Conservation (phyloP, 176 grass and related monocot genomes). For the Avena eriantha region DNA sequence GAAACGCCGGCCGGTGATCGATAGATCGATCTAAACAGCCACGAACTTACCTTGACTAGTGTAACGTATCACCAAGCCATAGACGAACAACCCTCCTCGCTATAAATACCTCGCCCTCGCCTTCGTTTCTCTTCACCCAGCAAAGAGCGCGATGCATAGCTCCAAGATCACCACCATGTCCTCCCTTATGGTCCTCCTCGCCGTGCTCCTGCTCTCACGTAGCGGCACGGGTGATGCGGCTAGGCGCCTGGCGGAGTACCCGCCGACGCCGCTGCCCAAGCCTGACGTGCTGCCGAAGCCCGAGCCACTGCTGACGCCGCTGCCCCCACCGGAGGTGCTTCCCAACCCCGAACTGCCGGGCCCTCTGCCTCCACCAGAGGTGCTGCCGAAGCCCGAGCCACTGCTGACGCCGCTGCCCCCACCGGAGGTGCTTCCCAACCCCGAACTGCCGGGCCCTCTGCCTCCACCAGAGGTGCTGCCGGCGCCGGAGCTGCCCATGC, state of each 20-base stretch:
- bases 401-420: neutral
- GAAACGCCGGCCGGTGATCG: conserved; percentile 9
- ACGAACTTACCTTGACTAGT: neutral
- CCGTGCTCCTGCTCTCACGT: conserved; percentile 30
- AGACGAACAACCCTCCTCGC: neutral
- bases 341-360: neutral
- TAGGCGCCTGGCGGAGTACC: conserved; percentile 30
- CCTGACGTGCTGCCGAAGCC: neutral
- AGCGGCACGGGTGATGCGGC: conserved; percentile 19
- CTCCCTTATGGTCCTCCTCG: neutral
- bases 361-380: neutral
- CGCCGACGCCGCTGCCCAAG: neutral
- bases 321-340: neutral
- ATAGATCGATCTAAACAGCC: neutral
- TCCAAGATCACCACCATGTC: conserved; percentile 1
- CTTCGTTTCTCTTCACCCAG: conserved; percentile 29
- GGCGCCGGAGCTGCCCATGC: neutral
- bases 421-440: neutral
- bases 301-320: neutral
- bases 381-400: neutral
- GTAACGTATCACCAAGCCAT: neutral
- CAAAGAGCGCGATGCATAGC: conserved; percentile 29
- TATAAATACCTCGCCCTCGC: conserved; percentile 26
- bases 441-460: neutral
- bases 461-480: neutral